Base-by-base conservation (phyloP, 1,284 basidiomycete genomes). In the Lentinula novae-zelandiae region DNA sequence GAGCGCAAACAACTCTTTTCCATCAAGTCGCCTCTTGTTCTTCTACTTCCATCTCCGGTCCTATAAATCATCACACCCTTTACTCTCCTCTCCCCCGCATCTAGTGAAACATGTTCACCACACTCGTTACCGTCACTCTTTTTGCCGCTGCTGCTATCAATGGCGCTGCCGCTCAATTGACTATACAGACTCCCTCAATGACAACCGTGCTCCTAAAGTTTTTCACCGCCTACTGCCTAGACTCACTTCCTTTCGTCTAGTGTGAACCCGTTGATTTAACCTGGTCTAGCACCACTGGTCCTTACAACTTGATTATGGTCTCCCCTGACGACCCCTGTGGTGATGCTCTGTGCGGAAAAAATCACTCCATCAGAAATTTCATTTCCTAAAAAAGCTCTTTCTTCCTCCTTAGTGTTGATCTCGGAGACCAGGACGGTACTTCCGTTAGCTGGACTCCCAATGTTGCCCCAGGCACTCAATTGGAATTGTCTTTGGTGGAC, bases 61-160 rank as follows among this genome's bases (percentile, higher is more conserved):
- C 62, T 70, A 71, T 71, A 67, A 67, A 71, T 68, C 67, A 65
- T 65, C 60, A 55, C 65, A 64, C 66, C 66, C 68, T 64, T 64
- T 38, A 38, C 68, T 39, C 65, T 65, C 68, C 70, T 66, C 64
- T 66, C 66, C 69, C 65, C 66, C 61, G 63, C 65, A 40, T 12
- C 62, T 64, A 74, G 40, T 55, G 55, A 58, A 60, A 61, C 68
- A 92, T 92, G 89, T 87, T 85, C 82, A 76, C 84, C 76, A 88
- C 89, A 77, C 75, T 92, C 87, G 57, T 90, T 89, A 79, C 81
- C 63, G 72, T 82, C 75, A 78, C 86, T 72, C 82, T 91, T 84
- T 75, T 90, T 78, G 74, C 81, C 69, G 71, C 78, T 66, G 74
- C 85, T 71, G 79, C 80, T 71, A 69, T 83, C 70, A 77, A 70